Evolutionary conservation across 129 eudicot genomes (phyloP), one percentile per base, ranked within the genome.

Genomic region (Heracleum sosnowskyi): DNA sequence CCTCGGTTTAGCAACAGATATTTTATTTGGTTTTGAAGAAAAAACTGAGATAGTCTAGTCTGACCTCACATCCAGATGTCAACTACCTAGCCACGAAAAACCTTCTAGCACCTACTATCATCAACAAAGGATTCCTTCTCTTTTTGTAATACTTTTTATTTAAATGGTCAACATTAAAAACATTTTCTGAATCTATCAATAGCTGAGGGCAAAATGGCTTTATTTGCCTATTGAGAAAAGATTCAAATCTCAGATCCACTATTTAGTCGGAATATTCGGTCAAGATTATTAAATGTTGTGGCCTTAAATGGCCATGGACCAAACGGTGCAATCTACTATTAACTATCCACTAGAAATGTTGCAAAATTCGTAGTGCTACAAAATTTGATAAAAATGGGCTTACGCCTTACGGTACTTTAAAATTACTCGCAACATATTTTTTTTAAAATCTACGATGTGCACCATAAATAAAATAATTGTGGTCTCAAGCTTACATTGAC

Each of bases 401-500:
- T n/a, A n/a, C n/a, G n/a, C 18, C 70, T 31, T 4, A 15, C 12
- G 8, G 40, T 33, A 66, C 75, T 35, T 5, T 0, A 10, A 9
- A 24, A 2, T 9, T 10, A 57, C 16, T n/a, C 68, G 26, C 68
- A 60, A 60, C n/a, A 31, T 15, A 10, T 24, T 57, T n/a, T 1
- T 9, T n/a, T 0, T n/a, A 26, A 37, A 37, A 37, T 37, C n/a
- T n/a, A 22, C 2, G 8, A n/a, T n/a, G 3, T 60, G 66, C 26
- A 11, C 33, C 24, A 60, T 26, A 26, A n/a, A 53, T 4, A 2
- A 11, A n/a, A 2, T 2, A n/a, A 28, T 42, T 29, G 28, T 16
- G 66, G 40, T 49, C 47, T 75, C 79, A 72, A 81, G 74, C 92
- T 83, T 85, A 96, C 99, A 83, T 92, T 89, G 69, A 85, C 86